Evolutionary conservation across 768 basidiomycete genomes (phyloP).

Genomic region (Calvatia gigantea): DNA sequence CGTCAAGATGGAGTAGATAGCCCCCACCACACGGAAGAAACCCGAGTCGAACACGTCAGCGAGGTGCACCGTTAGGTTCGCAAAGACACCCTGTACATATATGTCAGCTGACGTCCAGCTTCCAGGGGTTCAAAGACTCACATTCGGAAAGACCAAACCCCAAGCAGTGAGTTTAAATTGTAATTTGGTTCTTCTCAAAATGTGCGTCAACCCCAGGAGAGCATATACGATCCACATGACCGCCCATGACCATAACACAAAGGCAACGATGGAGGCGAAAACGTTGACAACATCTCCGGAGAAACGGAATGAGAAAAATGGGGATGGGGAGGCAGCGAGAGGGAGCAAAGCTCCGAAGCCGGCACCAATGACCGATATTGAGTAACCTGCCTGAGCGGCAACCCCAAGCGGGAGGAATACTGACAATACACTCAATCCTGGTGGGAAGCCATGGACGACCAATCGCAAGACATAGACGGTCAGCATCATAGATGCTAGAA

Average conservation of each 20-base stretch:
- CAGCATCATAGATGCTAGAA: constrained; percentile 63
- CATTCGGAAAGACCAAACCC: constrained; percentile 73
- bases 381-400: constrained; percentile 62
- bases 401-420: constrained; percentile 76
- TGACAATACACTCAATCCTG: constrained; percentile 45
- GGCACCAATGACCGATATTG: constrained; percentile 53
- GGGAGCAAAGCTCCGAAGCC: constrained; percentile 37
- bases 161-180: constrained; percentile 59
- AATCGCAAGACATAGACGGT: constrained; percentile 61
- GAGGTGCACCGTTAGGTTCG: constrained; percentile 56
- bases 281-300: constrained; percentile 37
- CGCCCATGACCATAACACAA: constrained; percentile 59
- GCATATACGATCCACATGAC: constrained; percentile 62
- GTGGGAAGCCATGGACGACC: constrained; percentile 51
- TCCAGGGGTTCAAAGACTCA: constrained; percentile 14
- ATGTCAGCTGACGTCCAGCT: not conserved
- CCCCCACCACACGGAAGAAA: constrained; percentile 56
- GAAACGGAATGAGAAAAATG: constrained; percentile 29
- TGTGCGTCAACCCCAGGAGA: constrained; percentile 43
- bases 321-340: constrained; percentile 23
- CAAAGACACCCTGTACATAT: constrained; percentile 44
- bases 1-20: constrained; percentile 48
- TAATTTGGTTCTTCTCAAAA: constrained; percentile 36
- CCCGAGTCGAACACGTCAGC: constrained; percentile 44
- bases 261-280: constrained; percentile 43